Percentiles rank a stretch among this genome's conserved stretches.
phyloP scores from a whole-genome alignment of 805 yeast species.

The Saccharomycopsis sp. region DNA sequence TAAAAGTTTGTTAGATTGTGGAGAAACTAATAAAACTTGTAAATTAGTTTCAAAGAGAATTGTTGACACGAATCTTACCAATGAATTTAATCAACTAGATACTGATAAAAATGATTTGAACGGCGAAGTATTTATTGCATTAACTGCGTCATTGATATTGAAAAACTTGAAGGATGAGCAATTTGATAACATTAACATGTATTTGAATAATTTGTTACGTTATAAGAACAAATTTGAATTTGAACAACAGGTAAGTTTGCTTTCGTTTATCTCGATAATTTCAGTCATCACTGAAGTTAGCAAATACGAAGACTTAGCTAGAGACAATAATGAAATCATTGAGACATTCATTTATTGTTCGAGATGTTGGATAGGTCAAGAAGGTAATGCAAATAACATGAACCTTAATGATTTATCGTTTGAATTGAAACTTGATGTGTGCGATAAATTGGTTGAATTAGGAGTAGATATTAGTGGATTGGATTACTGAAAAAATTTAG shows the following conservation, averaged over 20 bases:
- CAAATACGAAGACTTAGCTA: constrained; percentile 24
- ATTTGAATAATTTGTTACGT: constrained; percentile 7
- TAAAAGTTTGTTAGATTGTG: constrained; percentile 25
- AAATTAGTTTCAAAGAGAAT: constrained; percentile 8
- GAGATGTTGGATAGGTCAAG: constrained; percentile 29
- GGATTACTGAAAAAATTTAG: background rate
- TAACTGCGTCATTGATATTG: constrained; percentile 14
- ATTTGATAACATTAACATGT: constrained; percentile 5
- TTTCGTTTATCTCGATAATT: constrained; percentile 16
- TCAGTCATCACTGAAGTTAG: constrained; percentile 13
- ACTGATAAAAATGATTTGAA: constrained; percentile 1
- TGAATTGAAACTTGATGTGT: constrained; percentile 27
- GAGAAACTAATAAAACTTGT: constrained; percentile 8
- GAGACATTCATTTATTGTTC: constrained; percentile 25
- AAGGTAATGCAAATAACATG: constrained; percentile 22
- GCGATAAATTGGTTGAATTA: constrained; percentile 27
- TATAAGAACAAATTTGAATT: constrained; percentile 2
- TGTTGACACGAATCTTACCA: constrained; percentile 6
- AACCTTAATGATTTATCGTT: constrained; percentile 24
- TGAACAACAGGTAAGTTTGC: constrained; percentile 10
- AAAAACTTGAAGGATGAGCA: constrained; percentile 10
- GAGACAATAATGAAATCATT: constrained; percentile 16
- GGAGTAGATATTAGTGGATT: constrained; percentile 25
- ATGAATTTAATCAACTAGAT: constrained; percentile 9
- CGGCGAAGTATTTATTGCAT: constrained; percentile 15